Evolutionary conservation across 441 rosid species (phyloP), one percentile per base, ranked within the genome.

Genomic region (Pelargonium citronellum): DNA sequence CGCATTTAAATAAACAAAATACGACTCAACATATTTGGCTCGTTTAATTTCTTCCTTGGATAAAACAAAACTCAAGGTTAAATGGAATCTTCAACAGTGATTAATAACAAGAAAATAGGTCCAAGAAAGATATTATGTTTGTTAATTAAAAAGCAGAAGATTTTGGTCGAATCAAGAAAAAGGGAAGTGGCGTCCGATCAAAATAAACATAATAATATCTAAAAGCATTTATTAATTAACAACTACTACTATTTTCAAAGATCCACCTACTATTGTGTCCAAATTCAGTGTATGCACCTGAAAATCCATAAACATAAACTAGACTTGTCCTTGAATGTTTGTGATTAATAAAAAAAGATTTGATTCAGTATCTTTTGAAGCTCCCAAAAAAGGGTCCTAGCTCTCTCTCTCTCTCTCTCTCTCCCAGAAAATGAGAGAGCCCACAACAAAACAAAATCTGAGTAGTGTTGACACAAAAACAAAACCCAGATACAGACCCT

Each of bases 151-250:
- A 4, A 53, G 22, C 4, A 53, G 0, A 15, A 53, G 60, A 53
- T 53, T n/a, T 53, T n/a, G 60, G 60, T 53, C 60, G 20, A 53
- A 53, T 53, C 17, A 15, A 1, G 20, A 53, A 53, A 53, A 53
- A 15, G 60, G 60, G 60, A 53, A 53, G 60, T 53, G 60, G 60
- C 60, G 60, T 53, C 60, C 9, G 60, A 53, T 53, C 60, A 53
- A 6, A 53, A 53, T 7, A 53, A 39, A 13, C 5, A 51, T 15
- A 51, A 4, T 1, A 51, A 51, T 51, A 5, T 5, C 0, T 16
- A 15, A 41, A 53, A 15, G 60, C 22, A 53, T n/a, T n/a, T n/a
- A 15, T 15, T 15, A 53, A 11, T n/a, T n/a, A 53, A 53, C 60
- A 53, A 15, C 19, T 53, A 53, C 19, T 53, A 53, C 41, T 53